Evolutionary conservation across 306 rosid genomes (phyloP), one percentile per base, ranked within the genome.

Genomic region (Benincasa hispida): DNA sequence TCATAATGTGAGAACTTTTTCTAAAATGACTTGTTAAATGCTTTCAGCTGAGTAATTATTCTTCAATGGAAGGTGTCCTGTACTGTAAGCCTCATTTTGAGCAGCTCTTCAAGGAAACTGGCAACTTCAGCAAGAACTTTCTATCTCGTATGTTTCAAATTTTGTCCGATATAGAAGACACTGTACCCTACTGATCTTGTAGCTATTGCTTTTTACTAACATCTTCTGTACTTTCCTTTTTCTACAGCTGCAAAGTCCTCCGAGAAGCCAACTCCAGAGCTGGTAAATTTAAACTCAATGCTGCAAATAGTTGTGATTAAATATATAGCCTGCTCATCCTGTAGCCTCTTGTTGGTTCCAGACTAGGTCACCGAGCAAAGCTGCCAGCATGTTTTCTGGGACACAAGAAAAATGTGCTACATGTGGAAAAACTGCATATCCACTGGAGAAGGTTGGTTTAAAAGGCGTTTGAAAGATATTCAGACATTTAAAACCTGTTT

Each of bases 331-430:
- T 50, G 74, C 54, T 67, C 74, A 67, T 74, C 42, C 67, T 69
- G 25, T 58, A 68, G 51, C 79, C 54, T 69, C 84, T 62, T 78
- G 70, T 82, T 80, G 80, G 25, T 86, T 85, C 60, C 87, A 91
- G 98, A 91, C 97, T 83, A 91, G 96, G 78, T 85, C 96, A 10
- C 92, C 93, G 15, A 93, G 96, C 82, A 93, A 89, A 91, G 95
- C 98, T 72, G 98, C 98, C 1, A 39, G 96, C 83, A 91, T 93
- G 98, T 93, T 93, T 81, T 93, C 96, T 66, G 98, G 98, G 67
- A 93, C 98, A 4, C 97, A 93, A 84, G 98, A 91, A 18, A 93
- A 93, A 81, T 93, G 98, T 65, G 97, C 98, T 22, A 89, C 98
- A 59, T 91, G 98, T 82, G 97, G 96, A 32, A 93, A 93, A 85